phyloP scores from a whole-genome alignment of 2,329 filamentous ascomycete species.

The Dactylellina drechsleri region DNA sequence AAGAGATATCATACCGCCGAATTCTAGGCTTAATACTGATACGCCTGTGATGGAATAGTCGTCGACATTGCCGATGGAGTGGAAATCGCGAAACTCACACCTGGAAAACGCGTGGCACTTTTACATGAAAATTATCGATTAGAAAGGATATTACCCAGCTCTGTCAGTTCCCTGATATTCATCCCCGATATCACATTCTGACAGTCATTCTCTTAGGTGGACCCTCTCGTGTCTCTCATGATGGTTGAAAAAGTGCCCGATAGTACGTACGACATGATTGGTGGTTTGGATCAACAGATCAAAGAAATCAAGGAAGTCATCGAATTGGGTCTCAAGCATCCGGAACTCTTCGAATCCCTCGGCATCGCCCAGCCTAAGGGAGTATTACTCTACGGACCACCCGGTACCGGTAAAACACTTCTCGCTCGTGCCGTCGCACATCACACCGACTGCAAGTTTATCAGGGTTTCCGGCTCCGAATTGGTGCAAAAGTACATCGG shows the following conservation, averaged over 20 bases:
- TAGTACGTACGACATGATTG: conserved; percentile 99
- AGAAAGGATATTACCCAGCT: conserved; percentile 97
- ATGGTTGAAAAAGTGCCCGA: conserved; percentile 99
- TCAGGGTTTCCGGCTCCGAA: conserved; percentile 93
- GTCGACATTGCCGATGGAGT: conserved; percentile 95
- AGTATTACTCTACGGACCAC: conserved; percentile 93
- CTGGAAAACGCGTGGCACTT: conserved; percentile 95
- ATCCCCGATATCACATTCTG: not conserved
- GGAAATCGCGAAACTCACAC: conserved; percentile 92
- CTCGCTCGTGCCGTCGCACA: conserved; percentile 95
- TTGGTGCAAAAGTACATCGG: conserved; percentile 99
- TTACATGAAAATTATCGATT: conserved; percentile 98
- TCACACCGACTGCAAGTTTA: conserved; percentile 99
- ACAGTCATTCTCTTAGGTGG: conserved; percentile 65
- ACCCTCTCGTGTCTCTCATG: conserved; percentile 98
- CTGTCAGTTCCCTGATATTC: conserved; percentile 64
- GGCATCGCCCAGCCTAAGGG: conserved; percentile 98
- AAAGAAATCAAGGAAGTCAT: conserved; percentile 99
- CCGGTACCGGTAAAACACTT: conserved; percentile 95
- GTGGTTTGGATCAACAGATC: conserved; percentile 97
- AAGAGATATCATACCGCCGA: not conserved
- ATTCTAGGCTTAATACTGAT: conserved; percentile 10
- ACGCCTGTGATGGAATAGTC: conserved; percentile 67
- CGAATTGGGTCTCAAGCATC: conserved; percentile 96
- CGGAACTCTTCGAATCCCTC: conserved; percentile 97